Percentiles rank a stretch among this genome's conserved stretches.
Evolutionary conservation across 305 asterid species (phyloP).

Genomic region (Fraxinus nigra): DNA sequence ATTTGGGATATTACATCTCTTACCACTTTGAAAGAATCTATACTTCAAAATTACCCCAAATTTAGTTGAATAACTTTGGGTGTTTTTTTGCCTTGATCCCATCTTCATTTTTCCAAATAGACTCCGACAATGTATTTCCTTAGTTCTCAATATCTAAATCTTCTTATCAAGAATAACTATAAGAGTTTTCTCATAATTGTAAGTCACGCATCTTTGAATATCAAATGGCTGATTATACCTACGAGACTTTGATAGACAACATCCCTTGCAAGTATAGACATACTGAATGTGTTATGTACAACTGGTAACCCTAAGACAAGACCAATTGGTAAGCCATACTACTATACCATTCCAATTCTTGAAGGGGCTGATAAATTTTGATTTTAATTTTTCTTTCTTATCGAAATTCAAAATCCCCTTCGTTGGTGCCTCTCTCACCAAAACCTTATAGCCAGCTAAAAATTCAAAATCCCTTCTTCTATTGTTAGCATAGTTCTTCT

Average conservation of each 20-base stretch:
- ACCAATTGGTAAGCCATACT: not conserved
- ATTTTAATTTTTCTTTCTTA: not conserved
- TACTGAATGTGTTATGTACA: too few species aligned
- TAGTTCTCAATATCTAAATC: too few species aligned
- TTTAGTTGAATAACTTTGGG: too few species aligned
- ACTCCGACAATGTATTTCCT: too few species aligned
- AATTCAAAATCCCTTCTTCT: not conserved
- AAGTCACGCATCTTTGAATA: not conserved
- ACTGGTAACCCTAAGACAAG: not conserved
- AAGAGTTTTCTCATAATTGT: not conserved
- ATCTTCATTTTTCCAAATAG: too few species aligned
- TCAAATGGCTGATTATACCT: not conserved
- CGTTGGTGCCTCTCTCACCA: not conserved
- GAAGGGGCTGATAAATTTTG: not conserved
- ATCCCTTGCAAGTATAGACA: not conserved
- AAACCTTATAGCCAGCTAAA: not conserved
- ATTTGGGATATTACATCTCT: too few species aligned
- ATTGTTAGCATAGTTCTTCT: not conserved
- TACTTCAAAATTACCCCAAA: too few species aligned
- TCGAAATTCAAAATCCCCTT: not conserved
- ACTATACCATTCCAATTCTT: not conserved
- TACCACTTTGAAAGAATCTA: too few species aligned
- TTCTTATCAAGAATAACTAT: too few species aligned
- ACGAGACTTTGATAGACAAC: not conserved
- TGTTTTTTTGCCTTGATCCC: too few species aligned